Percentiles rank a stretch among this genome's conserved stretches.
phyloP scores from a whole-genome alignment of 1,139 yeast genomes.

The Diutina neorugosa region DNA sequence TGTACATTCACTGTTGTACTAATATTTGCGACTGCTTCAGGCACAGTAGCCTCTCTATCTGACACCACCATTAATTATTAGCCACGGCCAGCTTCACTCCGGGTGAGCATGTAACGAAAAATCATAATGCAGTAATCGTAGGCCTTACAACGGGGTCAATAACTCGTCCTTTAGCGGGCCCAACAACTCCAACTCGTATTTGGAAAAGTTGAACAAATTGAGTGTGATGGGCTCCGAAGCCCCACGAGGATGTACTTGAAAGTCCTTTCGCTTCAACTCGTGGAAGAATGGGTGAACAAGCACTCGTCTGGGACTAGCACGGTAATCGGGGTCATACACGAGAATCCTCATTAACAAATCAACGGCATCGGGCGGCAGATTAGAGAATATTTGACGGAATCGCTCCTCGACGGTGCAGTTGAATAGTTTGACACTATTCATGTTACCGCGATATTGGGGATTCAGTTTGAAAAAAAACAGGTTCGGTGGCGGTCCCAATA shows the following conservation, averaged over 20 bases:
- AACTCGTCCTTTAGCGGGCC: slow-evolving; percentile 18
- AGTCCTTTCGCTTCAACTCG: slow-evolving; percentile 47
- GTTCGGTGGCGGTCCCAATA: slow-evolving; percentile 68
- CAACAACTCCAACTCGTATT: slow-evolving; percentile 37
- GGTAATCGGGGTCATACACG: slow-evolving; percentile 59
- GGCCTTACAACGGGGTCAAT: neutral
- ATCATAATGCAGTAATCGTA: neutral
- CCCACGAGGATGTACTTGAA: slow-evolving; percentile 48
- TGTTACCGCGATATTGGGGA: slow-evolving; percentile 64
- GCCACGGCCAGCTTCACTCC: slow-evolving; percentile 13
- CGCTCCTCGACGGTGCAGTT: slow-evolving; percentile 48
- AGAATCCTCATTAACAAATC: slow-evolving; percentile 58
- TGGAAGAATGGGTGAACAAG: slow-evolving; percentile 64
- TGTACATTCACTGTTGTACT: neutral
- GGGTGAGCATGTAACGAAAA: neutral
- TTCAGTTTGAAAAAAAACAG: slow-evolving; percentile 62
- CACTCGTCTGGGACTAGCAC: slow-evolving; percentile 56
- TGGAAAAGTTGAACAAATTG: slow-evolving; percentile 41
- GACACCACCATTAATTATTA: neutral
- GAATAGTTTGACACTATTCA: slow-evolving; percentile 57
- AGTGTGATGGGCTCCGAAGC: slow-evolving; percentile 28
- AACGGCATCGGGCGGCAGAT: slow-evolving; percentile 59
- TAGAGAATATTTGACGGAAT: slow-evolving; percentile 57
- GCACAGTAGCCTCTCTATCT: neutral
- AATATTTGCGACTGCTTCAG: neutral